phyloP scores from a whole-genome alignment of 1,139 yeast genomes.

The Debaryomyces subglobosus region DNA sequence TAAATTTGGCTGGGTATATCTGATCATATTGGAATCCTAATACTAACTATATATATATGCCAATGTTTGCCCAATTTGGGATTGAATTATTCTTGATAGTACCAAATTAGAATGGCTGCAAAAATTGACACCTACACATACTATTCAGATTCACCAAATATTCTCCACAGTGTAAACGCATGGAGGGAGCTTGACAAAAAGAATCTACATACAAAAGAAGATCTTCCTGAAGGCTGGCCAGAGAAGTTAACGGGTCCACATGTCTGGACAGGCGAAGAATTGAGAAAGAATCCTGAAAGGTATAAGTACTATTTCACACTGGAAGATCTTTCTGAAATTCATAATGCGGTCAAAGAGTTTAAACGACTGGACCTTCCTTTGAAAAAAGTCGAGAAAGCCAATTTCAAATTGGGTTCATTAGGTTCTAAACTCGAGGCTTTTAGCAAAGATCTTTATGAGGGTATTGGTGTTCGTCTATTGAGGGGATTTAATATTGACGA shows the following conservation, averaged over 20 bases:
- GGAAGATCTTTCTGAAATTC: constrained; percentile 11
- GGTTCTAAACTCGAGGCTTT: constrained; percentile 11
- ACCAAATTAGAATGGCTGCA: not conserved
- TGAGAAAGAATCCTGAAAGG: constrained; percentile 11
- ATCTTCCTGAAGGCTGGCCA: constrained; percentile 14
- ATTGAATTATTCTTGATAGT: not conserved
- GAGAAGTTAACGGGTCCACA: constrained; percentile 12
- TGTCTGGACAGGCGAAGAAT: constrained; percentile 14
- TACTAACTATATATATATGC: not conserved
- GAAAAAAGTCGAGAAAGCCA: not conserved
- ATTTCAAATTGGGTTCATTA: constrained; percentile 10
- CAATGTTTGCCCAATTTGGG: not conserved
- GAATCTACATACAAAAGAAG: not conserved
- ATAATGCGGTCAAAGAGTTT: constrained; percentile 10
- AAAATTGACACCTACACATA: not conserved
- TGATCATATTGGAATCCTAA: not conserved
- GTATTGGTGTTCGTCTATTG: constrained; percentile 13
- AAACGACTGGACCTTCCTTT: not conserved
- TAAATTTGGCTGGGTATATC: not conserved
- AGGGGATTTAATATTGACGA: constrained; percentile 14
- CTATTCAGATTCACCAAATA: constrained; percentile 10
- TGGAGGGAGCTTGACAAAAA: constrained; percentile 10
- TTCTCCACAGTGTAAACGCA: constrained; percentile 11
- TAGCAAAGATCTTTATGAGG: constrained; percentile 14
- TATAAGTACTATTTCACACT: constrained; percentile 10